Base-by-base conservation (phyloP, 768 basidiomycete species). In the Boletus pseudo-olivaceus region DNA sequence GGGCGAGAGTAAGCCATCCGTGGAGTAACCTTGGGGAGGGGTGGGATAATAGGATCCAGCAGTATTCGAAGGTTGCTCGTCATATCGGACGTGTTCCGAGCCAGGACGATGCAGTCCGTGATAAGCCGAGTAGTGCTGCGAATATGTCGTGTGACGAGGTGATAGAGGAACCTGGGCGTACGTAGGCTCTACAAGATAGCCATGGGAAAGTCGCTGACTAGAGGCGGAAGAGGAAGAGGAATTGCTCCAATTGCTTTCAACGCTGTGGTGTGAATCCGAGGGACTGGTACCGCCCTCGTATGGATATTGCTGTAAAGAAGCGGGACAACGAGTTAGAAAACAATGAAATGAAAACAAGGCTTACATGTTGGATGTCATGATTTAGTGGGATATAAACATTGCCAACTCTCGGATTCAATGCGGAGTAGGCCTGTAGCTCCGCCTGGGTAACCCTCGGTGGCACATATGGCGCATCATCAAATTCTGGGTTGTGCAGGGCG, bases 401-500 rank as follows among this genome's bases (percentile, higher is more conserved):
- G 26, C 7, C 10, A 17, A 34, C 8, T 11, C 56, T 55, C 49
- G 63, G 58, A 49, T 61, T 44, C 30, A 53, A 50, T 44, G 56
- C 53, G 53, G 60, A 48, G 48, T 58, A 62, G 34, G 29, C 0
- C 8, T 56, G 58, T 23, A 58, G 59, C 58, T 61, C 55, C 47
- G 62, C 44, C 51, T 65, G 68, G 14, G 45, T 34, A 17, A 34
- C 4, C 35, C 70, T 62, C 12, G 65, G 68, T 41, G 69, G 69
- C 38, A 70, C 58, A 40, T 72, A 70, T 0, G 69, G 70, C 1
- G 68, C 8, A 5, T 70, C 70, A 46, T 67, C 59, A 40, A 64
- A 64, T n/a, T 67, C 64, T 45, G 61, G 47, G 15, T 47, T 38
- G 26, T 41, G 32, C 48, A 67, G 51, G 51, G 53, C 42, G 23